Percentiles rank a stretch among this genome's conserved stretches.
phyloP scores from a whole-genome alignment of 495 filamentous ascomycete genomes.

The Daldinia decipiens region DNA sequence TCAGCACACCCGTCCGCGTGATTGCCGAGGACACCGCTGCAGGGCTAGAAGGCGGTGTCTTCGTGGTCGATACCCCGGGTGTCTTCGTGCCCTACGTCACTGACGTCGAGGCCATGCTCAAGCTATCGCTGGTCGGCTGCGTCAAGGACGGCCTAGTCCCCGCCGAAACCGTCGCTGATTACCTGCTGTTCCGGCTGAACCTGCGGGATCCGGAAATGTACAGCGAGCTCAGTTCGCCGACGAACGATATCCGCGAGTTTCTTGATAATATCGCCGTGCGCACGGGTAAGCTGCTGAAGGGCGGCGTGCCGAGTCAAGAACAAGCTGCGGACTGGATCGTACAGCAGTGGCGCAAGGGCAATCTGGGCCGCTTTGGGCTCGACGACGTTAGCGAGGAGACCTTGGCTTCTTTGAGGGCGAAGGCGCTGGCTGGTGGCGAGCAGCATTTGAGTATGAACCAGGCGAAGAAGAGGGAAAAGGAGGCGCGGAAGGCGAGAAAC shows the following conservation, averaged over 20 bases:
- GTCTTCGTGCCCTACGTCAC: conserved; percentile 94
- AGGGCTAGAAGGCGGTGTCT: conserved; percentile 53
- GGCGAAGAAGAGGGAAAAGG: conserved; percentile 58
- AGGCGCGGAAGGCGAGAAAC: conserved; percentile 48
- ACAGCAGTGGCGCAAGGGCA: conserved; percentile 82
- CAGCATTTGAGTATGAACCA: conserved; percentile 55
- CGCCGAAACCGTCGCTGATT: conserved; percentile 81
- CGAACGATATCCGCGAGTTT: conserved; percentile 80
- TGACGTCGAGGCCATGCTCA: conserved; percentile 87
- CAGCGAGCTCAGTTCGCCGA: conserved; percentile 71
- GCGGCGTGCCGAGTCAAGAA: conserved; percentile 76
- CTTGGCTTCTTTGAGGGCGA: conserved; percentile 45
- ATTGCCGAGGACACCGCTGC: conserved; percentile 42
- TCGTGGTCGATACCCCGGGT: conserved; percentile 69
- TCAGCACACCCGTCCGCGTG: conserved; percentile 85
- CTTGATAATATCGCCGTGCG: conserved; percentile 73
- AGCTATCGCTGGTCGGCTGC: conserved; percentile 86
- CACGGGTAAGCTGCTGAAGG: conserved; percentile 80
- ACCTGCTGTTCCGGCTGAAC: conserved; percentile 87
- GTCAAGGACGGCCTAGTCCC: conserved; percentile 89
- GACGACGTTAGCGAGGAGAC: conserved; percentile 76
- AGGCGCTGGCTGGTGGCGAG: conserved; percentile 44
- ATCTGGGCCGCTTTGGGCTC: conserved; percentile 79
- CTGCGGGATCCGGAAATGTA: conserved; percentile 66
- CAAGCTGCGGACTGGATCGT: conserved; percentile 84